Evolutionary conservation across 2,329 filamentous ascomycete species (phyloP).

Genomic region (Cercospora sesami): DNA sequence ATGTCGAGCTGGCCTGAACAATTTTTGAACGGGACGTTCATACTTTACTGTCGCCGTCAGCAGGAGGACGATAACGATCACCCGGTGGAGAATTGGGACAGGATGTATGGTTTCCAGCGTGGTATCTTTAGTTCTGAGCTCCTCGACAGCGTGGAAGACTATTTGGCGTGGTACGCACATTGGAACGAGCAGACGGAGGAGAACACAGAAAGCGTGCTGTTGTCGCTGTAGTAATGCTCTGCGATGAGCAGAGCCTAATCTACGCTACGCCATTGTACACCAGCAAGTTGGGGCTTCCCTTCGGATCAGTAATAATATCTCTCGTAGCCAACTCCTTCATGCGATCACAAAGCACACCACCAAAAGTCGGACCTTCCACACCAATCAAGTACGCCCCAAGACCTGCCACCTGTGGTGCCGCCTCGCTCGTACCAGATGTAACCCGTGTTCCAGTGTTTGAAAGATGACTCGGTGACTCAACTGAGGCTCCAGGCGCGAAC

Average conservation of each 20-base stretch:
- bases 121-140: background rate
- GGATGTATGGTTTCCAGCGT: background rate
- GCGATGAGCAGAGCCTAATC: background rate
- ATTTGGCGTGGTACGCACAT: background rate
- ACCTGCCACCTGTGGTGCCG: background rate
- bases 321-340: slow-evolving; percentile 47
- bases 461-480: background rate
- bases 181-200: background rate
- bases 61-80: background rate
- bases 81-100: background rate
- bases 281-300: background rate
- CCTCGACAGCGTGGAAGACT: background rate
- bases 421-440: background rate
- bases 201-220: background rate
- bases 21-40: background rate
- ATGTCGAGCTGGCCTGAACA: background rate
- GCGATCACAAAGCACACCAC: slow-evolving; percentile 48
- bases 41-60: background rate
- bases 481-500: background rate
- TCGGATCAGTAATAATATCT: background rate
- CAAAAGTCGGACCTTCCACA: slow-evolving; percentile 36
- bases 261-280: slow-evolving; percentile 1
- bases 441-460: background rate
- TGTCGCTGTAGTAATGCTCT: background rate
- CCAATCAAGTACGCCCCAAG: background rate